These are phyloP conservation scores for Boletus huronensis DNA, from an alignment of 768 basidiomycete species.

Conservation along the genomic window DNA sequence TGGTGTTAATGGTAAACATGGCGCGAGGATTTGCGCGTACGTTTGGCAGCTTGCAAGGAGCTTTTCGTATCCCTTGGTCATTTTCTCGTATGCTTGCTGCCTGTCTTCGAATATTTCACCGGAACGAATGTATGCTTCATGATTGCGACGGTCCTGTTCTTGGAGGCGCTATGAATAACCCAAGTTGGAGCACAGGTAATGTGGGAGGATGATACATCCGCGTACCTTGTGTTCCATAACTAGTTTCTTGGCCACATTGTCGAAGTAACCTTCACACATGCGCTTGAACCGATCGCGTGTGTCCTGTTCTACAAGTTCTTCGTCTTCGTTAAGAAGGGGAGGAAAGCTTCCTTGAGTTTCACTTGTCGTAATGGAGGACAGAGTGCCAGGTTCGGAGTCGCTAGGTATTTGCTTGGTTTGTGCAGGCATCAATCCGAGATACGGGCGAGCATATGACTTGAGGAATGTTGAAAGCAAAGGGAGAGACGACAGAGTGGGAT, in stretches of 20 bases:
- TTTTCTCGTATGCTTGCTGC: slow-evolving; percentile 98
- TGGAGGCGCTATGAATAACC: slow-evolving; percentile 67
- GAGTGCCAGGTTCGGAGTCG: slow-evolving; percentile 51
- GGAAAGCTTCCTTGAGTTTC: slow-evolving; percentile 40
- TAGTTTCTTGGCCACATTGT: slow-evolving; percentile 86
- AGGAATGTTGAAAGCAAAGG: slow-evolving; percentile 90
- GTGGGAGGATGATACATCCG: background rate
- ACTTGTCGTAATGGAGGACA: slow-evolving; percentile 40
- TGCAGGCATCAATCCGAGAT: slow-evolving; percentile 70
- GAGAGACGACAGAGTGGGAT: slow-evolving; percentile 80
- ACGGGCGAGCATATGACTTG: slow-evolving; percentile 87
- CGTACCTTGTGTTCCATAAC: slow-evolving; percentile 86
- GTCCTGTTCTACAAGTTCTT: slow-evolving; percentile 82
- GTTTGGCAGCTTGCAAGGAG: slow-evolving; percentile 83
- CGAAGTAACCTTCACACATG: slow-evolving; percentile 93
- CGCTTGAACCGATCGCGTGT: slow-evolving; percentile 85
- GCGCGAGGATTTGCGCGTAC: slow-evolving; percentile 41
- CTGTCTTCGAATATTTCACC: slow-evolving; percentile 99
- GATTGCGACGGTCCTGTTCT: slow-evolving; percentile 95
- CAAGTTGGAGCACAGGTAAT: background rate
- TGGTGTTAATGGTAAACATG: slow-evolving; percentile 8
- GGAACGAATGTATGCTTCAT: slow-evolving; percentile 98
- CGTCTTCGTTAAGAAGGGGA: slow-evolving; percentile 45
- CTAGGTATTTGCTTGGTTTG: slow-evolving; percentile 56
- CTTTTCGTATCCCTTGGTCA: slow-evolving; percentile 95